phyloP scores from a whole-genome alignment of 2,329 filamentous ascomycete species.

The Xylaria multiplex region DNA sequence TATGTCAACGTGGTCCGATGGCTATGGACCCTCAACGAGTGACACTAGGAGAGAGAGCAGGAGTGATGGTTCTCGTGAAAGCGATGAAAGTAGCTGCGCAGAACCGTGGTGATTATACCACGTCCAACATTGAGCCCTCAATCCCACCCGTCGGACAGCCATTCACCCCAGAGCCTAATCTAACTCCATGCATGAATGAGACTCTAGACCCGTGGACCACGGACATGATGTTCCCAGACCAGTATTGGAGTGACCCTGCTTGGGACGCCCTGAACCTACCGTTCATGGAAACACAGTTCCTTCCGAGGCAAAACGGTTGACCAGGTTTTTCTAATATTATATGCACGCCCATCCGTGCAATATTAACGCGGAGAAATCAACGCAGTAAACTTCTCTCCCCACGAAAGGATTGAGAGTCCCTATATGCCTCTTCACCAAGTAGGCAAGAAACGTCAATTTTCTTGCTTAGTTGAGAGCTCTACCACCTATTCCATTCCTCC shows the following conservation, averaged over 20 bases:
- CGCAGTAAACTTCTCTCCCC: not conserved
- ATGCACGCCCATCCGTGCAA: too few relatives aligned
- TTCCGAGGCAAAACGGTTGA: conserved; percentile 9
- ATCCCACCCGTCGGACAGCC: conserved; percentile 2
- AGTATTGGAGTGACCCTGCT: conserved; percentile 44
- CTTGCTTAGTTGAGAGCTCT: not conserved
- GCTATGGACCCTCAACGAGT: conserved; percentile 36
- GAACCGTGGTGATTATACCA: conserved; percentile 15
- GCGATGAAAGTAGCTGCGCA: conserved; percentile 38
- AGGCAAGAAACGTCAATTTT: not conserved
- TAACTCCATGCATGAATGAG: conserved; percentile 26
- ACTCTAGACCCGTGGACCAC: conserved; percentile 40
- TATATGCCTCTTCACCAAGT: not conserved
- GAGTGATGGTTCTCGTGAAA: conserved; percentile 42
- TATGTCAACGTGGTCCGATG: conserved; percentile 42
- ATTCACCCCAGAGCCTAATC: conserved; percentile 13
- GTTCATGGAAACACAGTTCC: conserved; percentile 24
- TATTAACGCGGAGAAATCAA: not conserved
- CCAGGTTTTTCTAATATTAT: too few relatives aligned
- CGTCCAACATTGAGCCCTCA: not conserved
- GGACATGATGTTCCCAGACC: conserved; percentile 40
- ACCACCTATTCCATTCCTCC: not conserved
- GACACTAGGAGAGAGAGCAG: conserved; percentile 42
- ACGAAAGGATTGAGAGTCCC: not conserved
- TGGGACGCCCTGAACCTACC: conserved; percentile 44